phyloP scores from a whole-genome alignment of 2,329 filamentous ascomycete species.

The Pyrenophora tritici-repentis region DNA sequence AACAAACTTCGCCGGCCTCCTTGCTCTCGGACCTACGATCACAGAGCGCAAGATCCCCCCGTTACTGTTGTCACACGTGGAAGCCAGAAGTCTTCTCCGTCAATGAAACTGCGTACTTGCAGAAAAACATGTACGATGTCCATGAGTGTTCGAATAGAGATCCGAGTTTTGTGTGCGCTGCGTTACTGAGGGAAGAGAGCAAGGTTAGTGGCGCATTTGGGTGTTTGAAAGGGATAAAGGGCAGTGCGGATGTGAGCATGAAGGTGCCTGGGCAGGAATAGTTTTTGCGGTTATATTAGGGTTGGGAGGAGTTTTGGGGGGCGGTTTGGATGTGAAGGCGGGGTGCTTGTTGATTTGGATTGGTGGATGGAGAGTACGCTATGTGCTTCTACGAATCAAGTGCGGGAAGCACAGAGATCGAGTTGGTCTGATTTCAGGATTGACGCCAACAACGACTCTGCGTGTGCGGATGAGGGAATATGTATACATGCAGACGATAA shows the following conservation, averaged over 20 bases:
- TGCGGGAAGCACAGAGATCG: too few species aligned
- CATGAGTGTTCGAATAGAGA: background rate
- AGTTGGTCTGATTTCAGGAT: too few species aligned
- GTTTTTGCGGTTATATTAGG: background rate
- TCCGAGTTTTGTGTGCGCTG: background rate
- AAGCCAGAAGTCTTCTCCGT: background rate
- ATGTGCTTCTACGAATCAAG: too few species aligned
- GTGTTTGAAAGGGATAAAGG: background rate
- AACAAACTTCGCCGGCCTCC: background rate
- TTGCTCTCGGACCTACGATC: constrained; percentile 1
- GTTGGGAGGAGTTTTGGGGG: background rate
- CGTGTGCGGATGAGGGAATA: too few species aligned
- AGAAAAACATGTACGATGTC: background rate
- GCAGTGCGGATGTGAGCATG: background rate
- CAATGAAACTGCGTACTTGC: background rate
- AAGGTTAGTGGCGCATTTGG: background rate
- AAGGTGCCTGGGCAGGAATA: too few species aligned
- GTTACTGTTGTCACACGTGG: background rate
- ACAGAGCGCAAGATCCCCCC: constrained; percentile 1
- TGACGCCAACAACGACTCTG: too few species aligned
- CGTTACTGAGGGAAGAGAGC: background rate
- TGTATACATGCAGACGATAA: too few species aligned
- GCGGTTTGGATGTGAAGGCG: too few species aligned
- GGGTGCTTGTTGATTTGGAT: too few species aligned
- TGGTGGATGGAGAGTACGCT: too few species aligned